Base-by-base conservation (phyloP, 78 protist species). In the slime mould (Dictyostelium discoideum) region DNA sequence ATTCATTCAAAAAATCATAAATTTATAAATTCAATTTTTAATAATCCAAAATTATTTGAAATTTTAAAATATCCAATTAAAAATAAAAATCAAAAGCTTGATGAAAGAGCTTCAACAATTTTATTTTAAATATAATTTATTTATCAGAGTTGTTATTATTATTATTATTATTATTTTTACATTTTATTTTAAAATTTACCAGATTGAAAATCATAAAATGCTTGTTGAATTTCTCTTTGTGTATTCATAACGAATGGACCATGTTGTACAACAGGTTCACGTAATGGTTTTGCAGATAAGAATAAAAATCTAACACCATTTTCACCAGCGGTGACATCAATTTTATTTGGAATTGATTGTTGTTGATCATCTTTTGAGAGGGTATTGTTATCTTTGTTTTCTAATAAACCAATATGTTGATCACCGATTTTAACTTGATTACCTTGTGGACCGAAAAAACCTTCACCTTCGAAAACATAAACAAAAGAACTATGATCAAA, bases 221-320 rank as follows among this genome's bases (percentile, higher is more conserved):
- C 98, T 86, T 97, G 97, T 42, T 3, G 5, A 60, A 98, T 67
- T 94, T 98, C 99, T 57, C 79, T 82, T 69, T 92, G 65, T 29
- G 98, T 96, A 97, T 93, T 96, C 98, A 98, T 97, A 69, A 98
- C 99, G 29, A 98, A 96, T 11, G 98, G 98, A 7, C 99, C 99
- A 24, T 77, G 72, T 65, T 79, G 82, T 3, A 83, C 96, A 22
- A 98, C 65, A 26, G 97, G 97, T 94, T 97, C 98, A 5, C 50
- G 20, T 24, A 96, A 67, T 22, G 98, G 97, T 88, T 57, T 40
- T 1, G 97, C 98, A 5, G 87, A 92, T 2, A 92, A 3, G 18
- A 97, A 32, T 84, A 97, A 82, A 72, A 90, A 90, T 32, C 90
- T 83, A 6, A 48, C 63, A 46, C 92, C 97, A 57, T 78, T 86